Percentiles rank a stretch among this genome's conserved stretches.
Conservation (phyloP, 495 filamentous ascomycete genomes). For the Letharia columbiana region DNA sequence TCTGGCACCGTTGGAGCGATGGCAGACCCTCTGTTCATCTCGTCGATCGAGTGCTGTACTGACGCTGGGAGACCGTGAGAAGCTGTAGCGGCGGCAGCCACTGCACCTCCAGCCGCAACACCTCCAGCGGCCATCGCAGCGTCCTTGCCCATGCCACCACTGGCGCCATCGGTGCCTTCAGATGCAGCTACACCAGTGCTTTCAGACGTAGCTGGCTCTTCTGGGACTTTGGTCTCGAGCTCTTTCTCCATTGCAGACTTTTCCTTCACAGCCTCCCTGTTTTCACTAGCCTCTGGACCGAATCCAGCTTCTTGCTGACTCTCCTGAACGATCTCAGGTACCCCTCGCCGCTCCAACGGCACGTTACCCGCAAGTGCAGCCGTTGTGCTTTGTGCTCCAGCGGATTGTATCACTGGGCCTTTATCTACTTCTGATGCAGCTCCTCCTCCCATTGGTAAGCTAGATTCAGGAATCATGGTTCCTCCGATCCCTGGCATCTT, state of each 20-base stretch:
- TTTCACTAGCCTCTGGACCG: conserved; percentile 52
- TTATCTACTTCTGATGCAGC: conserved; percentile 30
- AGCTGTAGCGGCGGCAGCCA: conserved; percentile 29
- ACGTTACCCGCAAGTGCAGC: conserved; percentile 54
- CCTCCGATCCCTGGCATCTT: conserved; percentile 52
- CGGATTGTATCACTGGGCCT: conserved; percentile 31
- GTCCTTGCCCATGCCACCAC: conserved; percentile 26
- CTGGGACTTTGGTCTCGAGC: conserved; percentile 49
- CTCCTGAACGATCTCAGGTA: conserved; percentile 59
- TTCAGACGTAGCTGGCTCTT: conserved; percentile 49
- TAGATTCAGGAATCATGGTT: conserved; percentile 77
- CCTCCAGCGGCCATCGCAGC: conserved; percentile 33
- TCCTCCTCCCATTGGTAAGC: conserved; percentile 56
- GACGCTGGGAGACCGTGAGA: conserved; percentile 28
- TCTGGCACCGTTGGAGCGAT: conserved; percentile 51
- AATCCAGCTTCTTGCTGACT: conserved; percentile 53
- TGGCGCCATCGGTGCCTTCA: conserved; percentile 43
- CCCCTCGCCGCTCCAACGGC: conserved; percentile 33
- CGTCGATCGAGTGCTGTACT: conserved; percentile 26
- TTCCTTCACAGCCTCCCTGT: conserved; percentile 47
- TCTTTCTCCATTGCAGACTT: conserved; percentile 55
- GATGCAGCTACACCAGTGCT: conserved; percentile 45
- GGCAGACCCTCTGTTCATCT: conserved; percentile 27
- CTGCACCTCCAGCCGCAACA: conserved; percentile 34
- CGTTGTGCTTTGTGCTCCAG: conserved; percentile 30